A percentile compares a stretch with the other conserved stretches of the same genome.
Evolutionary conservation across 768 basidiomycete genomes (phyloP).

Genomic region (Lenzites betulinus): DNA sequence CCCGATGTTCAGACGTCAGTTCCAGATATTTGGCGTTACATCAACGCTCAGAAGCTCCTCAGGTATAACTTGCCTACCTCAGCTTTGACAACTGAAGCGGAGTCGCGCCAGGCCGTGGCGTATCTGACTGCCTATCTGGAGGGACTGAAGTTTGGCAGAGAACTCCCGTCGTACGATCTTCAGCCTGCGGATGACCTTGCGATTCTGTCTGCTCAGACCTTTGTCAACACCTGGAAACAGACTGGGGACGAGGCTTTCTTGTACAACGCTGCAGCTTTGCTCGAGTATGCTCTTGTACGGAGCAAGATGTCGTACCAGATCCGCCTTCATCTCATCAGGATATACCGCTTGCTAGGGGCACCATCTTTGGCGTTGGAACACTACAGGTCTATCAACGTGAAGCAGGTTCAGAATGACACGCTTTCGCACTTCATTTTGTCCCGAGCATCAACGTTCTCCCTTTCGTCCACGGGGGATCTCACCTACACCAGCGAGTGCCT

Average conservation of each 20-base stretch:
- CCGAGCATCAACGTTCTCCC: constrained; percentile 76
- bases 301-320: constrained; percentile 83
- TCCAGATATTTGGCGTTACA: constrained; percentile 60
- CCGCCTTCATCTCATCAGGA: constrained; percentile 72
- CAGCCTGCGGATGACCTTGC: constrained; percentile 88
- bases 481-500: constrained; percentile 75
- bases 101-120: constrained; percentile 50
- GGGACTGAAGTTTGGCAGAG: constrained; percentile 64
- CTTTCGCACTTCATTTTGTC: constrained; percentile 82
- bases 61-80: constrained; percentile 56
- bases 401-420: constrained; percentile 89
- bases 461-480: constrained; percentile 74
- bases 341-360: constrained; percentile 83
- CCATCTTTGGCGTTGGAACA: constrained; percentile 75
- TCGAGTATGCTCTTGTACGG: constrained; percentile 71
- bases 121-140: constrained; percentile 66
- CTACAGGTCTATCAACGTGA: constrained; percentile 74
- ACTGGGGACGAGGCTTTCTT: constrained; percentile 59
- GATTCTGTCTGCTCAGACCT: constrained; percentile 69
- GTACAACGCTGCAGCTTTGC: constrained; percentile 59
- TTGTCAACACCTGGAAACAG: constrained; percentile 64
- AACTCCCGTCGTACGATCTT: constrained; percentile 72
- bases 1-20: constrained; percentile 44
- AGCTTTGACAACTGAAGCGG: constrained; percentile 57
- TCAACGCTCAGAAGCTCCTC: constrained; percentile 76